Percentiles rank a stretch among this genome's conserved stretches.
phyloP scores from a whole-genome alignment of 495 filamentous ascomycete genomes.

The Aspergillus ostianus region DNA sequence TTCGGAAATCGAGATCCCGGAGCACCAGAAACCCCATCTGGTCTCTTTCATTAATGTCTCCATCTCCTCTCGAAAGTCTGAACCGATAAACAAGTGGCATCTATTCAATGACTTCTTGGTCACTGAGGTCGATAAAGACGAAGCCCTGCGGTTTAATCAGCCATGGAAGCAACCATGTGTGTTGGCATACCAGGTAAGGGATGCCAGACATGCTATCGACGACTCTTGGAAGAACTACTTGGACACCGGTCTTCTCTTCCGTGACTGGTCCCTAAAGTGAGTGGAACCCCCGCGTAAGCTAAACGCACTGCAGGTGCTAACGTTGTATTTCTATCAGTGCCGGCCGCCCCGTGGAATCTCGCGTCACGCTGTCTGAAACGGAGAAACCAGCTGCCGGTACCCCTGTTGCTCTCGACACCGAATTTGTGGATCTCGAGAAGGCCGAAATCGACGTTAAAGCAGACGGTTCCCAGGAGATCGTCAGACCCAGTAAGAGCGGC shows the following conservation, averaged over 20 bases:
- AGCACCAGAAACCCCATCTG: constrained; percentile 84
- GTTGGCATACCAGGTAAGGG: constrained; percentile 77
- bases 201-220: constrained; percentile 71
- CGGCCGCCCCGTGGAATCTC: constrained; percentile 40
- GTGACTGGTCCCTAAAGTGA: constrained; percentile 64
- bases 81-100: constrained; percentile 72
- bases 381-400: constrained; percentile 70
- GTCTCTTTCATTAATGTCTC: constrained; percentile 88
- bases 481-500: constrained; percentile 78
- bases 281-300: constrained; percentile 15
- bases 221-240: constrained; percentile 80
- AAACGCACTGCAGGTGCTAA: constrained; percentile 4
- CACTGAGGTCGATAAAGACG: constrained; percentile 68
- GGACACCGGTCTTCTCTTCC: constrained; percentile 80
- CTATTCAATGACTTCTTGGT: constrained; percentile 98
- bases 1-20: constrained; percentile 78
- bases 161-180: constrained; percentile 90
- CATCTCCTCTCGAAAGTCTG: constrained; percentile 58
- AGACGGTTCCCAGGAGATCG: constrained; percentile 81
- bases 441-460: constrained; percentile 92
- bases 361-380: constrained; percentile 56
- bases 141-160: constrained; percentile 83
- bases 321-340: constrained; percentile 21
- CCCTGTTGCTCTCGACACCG: constrained; percentile 87
- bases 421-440: constrained; percentile 88